Evolutionary conservation across 2,329 filamentous ascomycete species (phyloP).

Genomic region (Teratosphaeriaceae sp.): DNA sequence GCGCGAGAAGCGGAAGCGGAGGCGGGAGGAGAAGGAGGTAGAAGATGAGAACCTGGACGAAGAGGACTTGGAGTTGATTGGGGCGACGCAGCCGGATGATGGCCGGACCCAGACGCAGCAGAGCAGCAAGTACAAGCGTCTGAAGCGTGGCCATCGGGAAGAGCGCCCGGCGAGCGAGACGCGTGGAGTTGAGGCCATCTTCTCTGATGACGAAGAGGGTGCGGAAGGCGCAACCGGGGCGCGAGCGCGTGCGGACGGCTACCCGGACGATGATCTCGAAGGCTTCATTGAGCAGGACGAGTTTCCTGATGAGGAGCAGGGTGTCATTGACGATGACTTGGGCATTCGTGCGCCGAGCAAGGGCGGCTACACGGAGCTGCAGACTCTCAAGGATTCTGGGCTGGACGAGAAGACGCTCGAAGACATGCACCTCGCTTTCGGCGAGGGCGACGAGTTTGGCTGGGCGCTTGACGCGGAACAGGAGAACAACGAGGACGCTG

Average conservation of each 20-base stretch:
- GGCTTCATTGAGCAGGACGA: constrained; percentile 96
- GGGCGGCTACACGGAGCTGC: constrained; percentile 61
- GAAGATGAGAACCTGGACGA: constrained; percentile 84
- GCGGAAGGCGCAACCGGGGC: constrained; percentile 37
- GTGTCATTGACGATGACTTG: constrained; percentile 72
- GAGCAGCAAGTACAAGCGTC: constrained; percentile 90
- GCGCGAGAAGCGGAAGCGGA: constrained; percentile 69
- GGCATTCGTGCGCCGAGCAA: constrained; percentile 79
- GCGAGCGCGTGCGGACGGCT: constrained; percentile 34
- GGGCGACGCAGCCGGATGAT: constrained; percentile 67
- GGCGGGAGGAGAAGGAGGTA: constrained; percentile 67
- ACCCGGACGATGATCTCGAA: constrained; percentile 71
- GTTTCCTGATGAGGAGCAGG: constrained; percentile 75
- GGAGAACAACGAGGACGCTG: constrained; percentile 68
- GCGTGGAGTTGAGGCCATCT: constrained; percentile 82
- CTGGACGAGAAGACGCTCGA: constrained; percentile 89
- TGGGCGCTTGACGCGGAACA: constrained; percentile 90
- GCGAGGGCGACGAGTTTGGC: constrained; percentile 89
- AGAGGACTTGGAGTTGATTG: constrained; percentile 92
- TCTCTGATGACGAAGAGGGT: constrained; percentile 85
- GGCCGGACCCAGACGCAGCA: constrained; percentile 61
- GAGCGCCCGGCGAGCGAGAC: constrained; percentile 55
- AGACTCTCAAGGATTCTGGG: constrained; percentile 58
- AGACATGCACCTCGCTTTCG: constrained; percentile 94
- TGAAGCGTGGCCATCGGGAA: constrained; percentile 84